These are phyloP conservation scores for Serendipita sp. DNA, from an alignment of 768 basidiomycete genomes.

Conservation along the genomic window DNA sequence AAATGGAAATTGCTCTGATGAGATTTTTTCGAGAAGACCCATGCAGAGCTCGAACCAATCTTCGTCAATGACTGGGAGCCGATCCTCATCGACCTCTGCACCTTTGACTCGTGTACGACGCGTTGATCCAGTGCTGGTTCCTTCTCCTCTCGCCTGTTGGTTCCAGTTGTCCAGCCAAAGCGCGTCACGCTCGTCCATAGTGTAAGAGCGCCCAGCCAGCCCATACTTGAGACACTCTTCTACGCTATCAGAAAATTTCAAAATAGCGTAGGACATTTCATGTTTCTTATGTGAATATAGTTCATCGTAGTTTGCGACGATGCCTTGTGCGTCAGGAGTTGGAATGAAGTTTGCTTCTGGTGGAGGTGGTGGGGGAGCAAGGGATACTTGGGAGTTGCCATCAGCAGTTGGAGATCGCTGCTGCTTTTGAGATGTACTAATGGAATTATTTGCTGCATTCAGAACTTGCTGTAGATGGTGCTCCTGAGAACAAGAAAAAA, in stretches of 20 bases:
- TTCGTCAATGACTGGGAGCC: slow-evolving; percentile 53
- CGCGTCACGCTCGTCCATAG: slow-evolving; percentile 91
- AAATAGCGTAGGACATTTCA: slow-evolving; percentile 11
- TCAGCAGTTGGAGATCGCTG: slow-evolving; percentile 21
- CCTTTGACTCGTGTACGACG: slow-evolving; percentile 68
- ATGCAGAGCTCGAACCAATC: slow-evolving; percentile 93
- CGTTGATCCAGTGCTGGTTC: slow-evolving; percentile 47
- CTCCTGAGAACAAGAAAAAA: slow-evolving; percentile 24
- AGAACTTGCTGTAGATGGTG: slow-evolving; percentile 34
- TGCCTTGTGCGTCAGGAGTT: slow-evolving; percentile 75
- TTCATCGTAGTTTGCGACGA: slow-evolving; percentile 60
- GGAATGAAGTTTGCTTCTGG: slow-evolving; percentile 46
- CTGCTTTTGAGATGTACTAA: slow-evolving; percentile 19
- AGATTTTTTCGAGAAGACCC: slow-evolving; percentile 83
- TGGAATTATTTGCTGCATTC: slow-evolving; percentile 18
- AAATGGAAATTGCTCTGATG: slow-evolving; percentile 77
- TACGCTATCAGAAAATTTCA: slow-evolving; percentile 70
- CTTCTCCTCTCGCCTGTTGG: slow-evolving; percentile 69
- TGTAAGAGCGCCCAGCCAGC: slow-evolving; percentile 67
- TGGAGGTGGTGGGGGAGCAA: slow-evolving; percentile 31
- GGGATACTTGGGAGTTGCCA: slow-evolving; percentile 13
- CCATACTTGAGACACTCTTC: slow-evolving; percentile 54
- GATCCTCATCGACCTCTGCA: slow-evolving; percentile 58
- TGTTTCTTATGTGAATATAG: slow-evolving; percentile 43
- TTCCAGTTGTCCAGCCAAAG: slow-evolving; percentile 92